These are phyloP conservation scores for Hippophae gyantsensis DNA, from an alignment of 306 rosid species.

Conservation along the genomic window DNA sequence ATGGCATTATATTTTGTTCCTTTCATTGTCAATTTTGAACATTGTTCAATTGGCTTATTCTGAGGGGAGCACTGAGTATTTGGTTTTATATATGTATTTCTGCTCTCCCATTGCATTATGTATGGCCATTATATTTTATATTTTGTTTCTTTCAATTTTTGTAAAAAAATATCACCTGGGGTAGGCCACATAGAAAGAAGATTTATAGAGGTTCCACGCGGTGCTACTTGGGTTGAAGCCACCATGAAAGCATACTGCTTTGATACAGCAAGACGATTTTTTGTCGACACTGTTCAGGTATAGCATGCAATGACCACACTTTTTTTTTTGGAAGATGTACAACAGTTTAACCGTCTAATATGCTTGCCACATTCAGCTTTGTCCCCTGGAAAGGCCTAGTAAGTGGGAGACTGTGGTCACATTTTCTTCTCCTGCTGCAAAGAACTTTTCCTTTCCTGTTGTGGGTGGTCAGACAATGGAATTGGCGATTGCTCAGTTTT, in stretches of 20 bases:
- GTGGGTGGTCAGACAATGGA: conserved; percentile 90
- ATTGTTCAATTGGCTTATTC: conserved; percentile 10
- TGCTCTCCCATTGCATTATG: neutral
- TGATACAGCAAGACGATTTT: conserved; percentile 79
- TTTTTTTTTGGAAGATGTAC: conserved; percentile 10
- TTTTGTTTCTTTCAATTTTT: conserved; percentile 16
- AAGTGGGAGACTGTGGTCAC: conserved; percentile 70
- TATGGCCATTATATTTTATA: conserved; percentile 14
- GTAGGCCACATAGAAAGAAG: conserved; percentile 89
- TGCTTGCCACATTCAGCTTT: conserved; percentile 50
- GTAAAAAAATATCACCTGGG: conserved; percentile 18
- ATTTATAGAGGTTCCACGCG: conserved; percentile 72
- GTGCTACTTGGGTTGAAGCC: conserved; percentile 91
- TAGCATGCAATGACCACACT: conserved; percentile 7
- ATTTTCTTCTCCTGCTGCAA: conserved; percentile 69
- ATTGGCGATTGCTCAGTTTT: conserved; percentile 76
- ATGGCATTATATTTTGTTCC: conserved; percentile 18
- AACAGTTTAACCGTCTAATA: conserved; percentile 20
- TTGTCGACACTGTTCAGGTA: conserved; percentile 85
- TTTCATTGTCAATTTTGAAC: conserved; percentile 5
- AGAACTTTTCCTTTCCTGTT: conserved; percentile 73
- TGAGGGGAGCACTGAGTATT: neutral
- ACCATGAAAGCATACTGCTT: conserved; percentile 72
- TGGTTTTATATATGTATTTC: neutral
- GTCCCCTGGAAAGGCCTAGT: conserved; percentile 70